These are phyloP conservation scores for Canavalia gladiata DNA, from an alignment of 306 rosid species.

Conservation along the genomic window DNA sequence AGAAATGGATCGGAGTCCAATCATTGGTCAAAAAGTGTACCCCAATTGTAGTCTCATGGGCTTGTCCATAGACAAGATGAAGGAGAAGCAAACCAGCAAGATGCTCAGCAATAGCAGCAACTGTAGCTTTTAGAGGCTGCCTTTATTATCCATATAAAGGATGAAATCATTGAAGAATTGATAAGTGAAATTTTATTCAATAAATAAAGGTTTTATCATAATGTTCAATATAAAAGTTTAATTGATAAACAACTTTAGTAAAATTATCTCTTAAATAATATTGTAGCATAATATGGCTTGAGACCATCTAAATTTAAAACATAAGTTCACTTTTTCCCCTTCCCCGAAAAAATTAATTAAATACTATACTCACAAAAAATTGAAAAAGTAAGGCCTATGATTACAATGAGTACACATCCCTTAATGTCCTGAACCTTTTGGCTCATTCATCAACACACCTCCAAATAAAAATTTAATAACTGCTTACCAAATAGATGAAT, in stretches of 20 bases:
- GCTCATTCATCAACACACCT: conserved; percentile 24
- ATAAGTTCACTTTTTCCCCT: conserved; percentile 29
- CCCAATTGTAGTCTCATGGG: conserved; percentile 91
- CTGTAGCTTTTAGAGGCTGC: conserved; percentile 92
- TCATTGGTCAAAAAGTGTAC: conserved; percentile 49
- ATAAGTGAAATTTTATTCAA: background rate
- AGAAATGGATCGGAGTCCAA: conserved; percentile 25
- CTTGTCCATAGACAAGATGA: conserved; percentile 89
- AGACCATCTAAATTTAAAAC: conserved; percentile 26
- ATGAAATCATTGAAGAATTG: conserved; percentile 3
- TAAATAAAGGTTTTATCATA: conserved; percentile 33
- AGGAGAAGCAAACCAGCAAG: conserved; percentile 91
- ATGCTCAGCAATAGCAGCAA: conserved; percentile 94
- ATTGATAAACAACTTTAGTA: background rate
- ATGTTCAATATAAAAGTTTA: background rate
- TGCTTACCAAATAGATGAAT: conserved; percentile 30
- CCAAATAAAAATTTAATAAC: conserved; percentile 18
- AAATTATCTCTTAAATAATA: conserved; percentile 33
- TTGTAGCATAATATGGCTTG: conserved; percentile 34
- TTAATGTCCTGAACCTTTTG: conserved; percentile 33
- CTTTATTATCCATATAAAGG: conserved; percentile 52
- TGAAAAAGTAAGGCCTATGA: conserved; percentile 16
- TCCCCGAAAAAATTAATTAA: conserved; percentile 27
- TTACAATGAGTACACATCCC: conserved; percentile 30
- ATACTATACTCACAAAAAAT: conserved; percentile 1